These are phyloP conservation scores for Microsporum audouinii DNA, from an alignment of 2,329 filamentous ascomycete species.

Conservation along the genomic window DNA sequence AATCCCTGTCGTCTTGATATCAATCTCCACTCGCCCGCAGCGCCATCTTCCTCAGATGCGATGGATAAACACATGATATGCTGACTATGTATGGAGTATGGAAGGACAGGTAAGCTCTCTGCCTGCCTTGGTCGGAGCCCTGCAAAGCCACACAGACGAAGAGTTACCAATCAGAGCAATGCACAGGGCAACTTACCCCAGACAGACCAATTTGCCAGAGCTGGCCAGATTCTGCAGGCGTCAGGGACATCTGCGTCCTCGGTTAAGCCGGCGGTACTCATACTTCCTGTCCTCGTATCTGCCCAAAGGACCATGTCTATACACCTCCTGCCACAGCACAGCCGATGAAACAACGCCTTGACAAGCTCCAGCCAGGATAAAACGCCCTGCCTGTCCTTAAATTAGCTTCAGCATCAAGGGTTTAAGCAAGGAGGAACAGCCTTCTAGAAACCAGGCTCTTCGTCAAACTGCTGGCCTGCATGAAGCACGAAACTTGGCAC, in stretches of 20 bases:
- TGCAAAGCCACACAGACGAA: not conserved
- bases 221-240: not conserved
- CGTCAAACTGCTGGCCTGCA: not conserved
- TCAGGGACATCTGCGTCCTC: not conserved
- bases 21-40: not conserved
- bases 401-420: not conserved
- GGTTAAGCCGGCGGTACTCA: not conserved
- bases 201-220: not conserved
- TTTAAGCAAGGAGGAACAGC: not conserved
- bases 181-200: not conserved
- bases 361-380: not conserved
- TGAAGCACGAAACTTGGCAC: slow-evolving; percentile 1
- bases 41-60: not conserved
- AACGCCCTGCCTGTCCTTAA: not conserved
- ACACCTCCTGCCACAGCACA: not conserved
- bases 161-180: not conserved
- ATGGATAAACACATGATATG: not conserved
- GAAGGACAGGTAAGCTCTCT: not conserved
- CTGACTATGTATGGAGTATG: not conserved
- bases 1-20: not conserved
- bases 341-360: not conserved
- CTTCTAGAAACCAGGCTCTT: slow-evolving; percentile 2
- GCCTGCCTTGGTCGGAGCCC: not conserved
- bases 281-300: not conserved
- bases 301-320: not conserved